A percentile compares a stretch with the other conserved stretches of the same genome.
These are phyloP conservation scores for Terfezia boudieri DNA, from an alignment of 495 filamentous ascomycete genomes.

Conservation along the genomic window DNA sequence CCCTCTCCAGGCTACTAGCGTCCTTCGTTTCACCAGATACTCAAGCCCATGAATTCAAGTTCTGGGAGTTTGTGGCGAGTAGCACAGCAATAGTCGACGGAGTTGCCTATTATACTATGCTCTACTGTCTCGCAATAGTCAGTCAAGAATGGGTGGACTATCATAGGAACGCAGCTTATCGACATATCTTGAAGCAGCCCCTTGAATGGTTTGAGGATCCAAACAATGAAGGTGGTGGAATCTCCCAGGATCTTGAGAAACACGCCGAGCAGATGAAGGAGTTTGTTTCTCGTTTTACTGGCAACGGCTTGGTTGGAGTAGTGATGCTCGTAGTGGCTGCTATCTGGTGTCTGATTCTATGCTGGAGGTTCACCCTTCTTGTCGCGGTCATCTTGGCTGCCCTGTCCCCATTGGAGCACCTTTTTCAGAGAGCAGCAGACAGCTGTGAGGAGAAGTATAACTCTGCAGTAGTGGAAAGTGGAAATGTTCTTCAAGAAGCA, in stretches of 20 bases:
- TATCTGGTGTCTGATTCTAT: slow-evolving; percentile 47
- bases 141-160: slow-evolving; percentile 62
- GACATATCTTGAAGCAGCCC: slow-evolving; percentile 54
- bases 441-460: slow-evolving; percentile 51
- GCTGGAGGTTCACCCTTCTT: slow-evolving; percentile 56
- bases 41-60: slow-evolving; percentile 27
- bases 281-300: slow-evolving; percentile 54
- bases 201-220: slow-evolving; percentile 70
- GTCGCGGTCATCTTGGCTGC: slow-evolving; percentile 30
- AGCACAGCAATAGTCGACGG: slow-evolving; percentile 42
- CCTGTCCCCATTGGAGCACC: slow-evolving; percentile 44
- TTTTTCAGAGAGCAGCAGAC: slow-evolving; percentile 35
- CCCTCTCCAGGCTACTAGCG: slow-evolving; percentile 50
- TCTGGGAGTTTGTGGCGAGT: slow-evolving; percentile 46
- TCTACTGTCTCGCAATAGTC: slow-evolving; percentile 45
- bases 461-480: slow-evolving; percentile 30
- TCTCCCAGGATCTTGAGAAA: slow-evolving; percentile 53
- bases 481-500: slow-evolving; percentile 48
- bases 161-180: slow-evolving; percentile 44
- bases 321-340: slow-evolving; percentile 43
- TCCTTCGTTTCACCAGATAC: slow-evolving; percentile 35
- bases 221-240: slow-evolving; percentile 19
- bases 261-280: slow-evolving; percentile 77
- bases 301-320: slow-evolving; percentile 38
- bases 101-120: slow-evolving; percentile 36